Evolutionary conservation across 352 stramenopile species (phyloP).

Genomic region (Globisporangium abappressorium): DNA sequence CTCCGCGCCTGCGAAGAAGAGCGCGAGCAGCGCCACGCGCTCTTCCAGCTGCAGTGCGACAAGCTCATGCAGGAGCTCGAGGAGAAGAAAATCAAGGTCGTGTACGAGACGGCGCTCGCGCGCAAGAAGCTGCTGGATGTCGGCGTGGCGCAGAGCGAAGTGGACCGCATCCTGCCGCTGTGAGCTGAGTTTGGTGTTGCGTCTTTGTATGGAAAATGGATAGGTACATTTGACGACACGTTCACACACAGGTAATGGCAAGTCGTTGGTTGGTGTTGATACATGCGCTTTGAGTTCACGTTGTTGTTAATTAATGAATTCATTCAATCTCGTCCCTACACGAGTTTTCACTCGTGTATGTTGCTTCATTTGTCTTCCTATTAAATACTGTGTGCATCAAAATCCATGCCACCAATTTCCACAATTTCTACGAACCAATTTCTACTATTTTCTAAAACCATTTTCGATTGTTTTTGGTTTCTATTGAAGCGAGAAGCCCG

Average conservation of each 20-base stretch:
- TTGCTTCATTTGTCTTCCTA: not conserved
- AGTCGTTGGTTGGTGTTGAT: not conserved
- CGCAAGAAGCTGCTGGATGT: constrained; percentile 46
- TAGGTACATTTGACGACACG: not conserved
- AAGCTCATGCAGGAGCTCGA: constrained; percentile 22
- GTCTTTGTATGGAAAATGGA: not conserved
- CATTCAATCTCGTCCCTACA: not conserved
- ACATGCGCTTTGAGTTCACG: not conserved
- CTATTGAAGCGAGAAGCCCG: constrained; percentile 90
- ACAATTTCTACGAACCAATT: constrained; percentile 5
- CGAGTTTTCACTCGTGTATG: not conserved
- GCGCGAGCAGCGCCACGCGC: constrained; percentile 17
- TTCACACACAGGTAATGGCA: not conserved
- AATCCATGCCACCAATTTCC: constrained; percentile 1
- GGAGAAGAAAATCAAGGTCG: constrained; percentile 20
- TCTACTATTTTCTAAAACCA: constrained; percentile 1
- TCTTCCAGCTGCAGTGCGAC: constrained; percentile 23
- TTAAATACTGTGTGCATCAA: not conserved
- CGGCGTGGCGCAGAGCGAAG: constrained; percentile 15
- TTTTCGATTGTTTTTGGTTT: not conserved
- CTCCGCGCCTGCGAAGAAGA: constrained; percentile 17
- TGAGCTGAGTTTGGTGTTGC: constrained; percentile 6
- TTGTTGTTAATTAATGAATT: not conserved
- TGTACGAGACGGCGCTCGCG: constrained; percentile 26
- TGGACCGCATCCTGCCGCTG: constrained; percentile 22